Evolutionary conservation across 345 rosid genomes (phyloP).

Genomic region (Eucalyptus caleyi): DNA sequence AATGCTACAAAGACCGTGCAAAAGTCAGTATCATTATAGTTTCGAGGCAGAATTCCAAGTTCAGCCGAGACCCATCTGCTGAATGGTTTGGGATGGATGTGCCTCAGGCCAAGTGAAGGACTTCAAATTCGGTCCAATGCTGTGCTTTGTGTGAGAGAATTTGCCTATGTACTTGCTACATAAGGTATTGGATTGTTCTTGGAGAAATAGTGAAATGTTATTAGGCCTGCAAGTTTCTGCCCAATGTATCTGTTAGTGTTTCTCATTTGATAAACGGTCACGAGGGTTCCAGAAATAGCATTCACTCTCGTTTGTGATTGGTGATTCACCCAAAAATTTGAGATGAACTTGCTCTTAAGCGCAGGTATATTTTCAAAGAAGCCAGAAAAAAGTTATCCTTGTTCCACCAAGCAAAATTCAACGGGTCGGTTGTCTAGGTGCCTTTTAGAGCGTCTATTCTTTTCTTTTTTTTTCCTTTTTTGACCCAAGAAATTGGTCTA

Average conservation of each 20-base stretch:
- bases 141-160: background rate
- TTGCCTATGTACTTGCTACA: background rate
- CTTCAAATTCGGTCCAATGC: background rate
- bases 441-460: background rate
- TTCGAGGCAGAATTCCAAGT: background rate
- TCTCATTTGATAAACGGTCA: background rate
- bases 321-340: background rate
- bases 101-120: background rate
- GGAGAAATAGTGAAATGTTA: background rate
- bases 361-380: background rate
- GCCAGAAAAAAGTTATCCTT: background rate
- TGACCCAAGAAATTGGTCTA: background rate
- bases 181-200: background rate
- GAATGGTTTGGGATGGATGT: background rate
- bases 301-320: background rate
- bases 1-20: background rate
- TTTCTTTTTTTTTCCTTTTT: background rate
- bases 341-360: background rate
- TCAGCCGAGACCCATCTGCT: background rate
- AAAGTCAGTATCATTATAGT: background rate
- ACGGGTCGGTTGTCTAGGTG: background rate
- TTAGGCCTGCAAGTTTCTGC: background rate
- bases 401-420: background rate
- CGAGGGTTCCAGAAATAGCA: background rate
- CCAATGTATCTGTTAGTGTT: background rate